Evolutionary conservation across 768 basidiomycete genomes (phyloP), one percentile per base, ranked within the genome.

Genomic region (Phallus indusiatus): DNA sequence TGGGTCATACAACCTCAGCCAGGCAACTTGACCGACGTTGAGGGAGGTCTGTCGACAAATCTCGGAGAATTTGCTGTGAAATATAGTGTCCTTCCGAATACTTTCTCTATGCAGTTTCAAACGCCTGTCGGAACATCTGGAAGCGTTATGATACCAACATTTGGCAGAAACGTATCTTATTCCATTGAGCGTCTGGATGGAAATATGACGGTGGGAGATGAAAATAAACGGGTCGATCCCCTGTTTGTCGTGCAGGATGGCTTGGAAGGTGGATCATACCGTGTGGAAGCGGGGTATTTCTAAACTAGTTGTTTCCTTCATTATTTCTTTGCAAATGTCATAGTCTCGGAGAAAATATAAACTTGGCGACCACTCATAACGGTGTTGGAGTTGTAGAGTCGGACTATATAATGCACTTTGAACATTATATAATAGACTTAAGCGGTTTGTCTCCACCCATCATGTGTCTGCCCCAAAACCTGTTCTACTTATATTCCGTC

Each of bases 1-100:
- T 56, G 55, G 55, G 42, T 47, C 7, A 47, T 56, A 37, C 47
- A 47, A 37, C 55, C 55, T 20, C 55, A 47, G 24, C 55, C 55
- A 17, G 55, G 55, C 14, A 56, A 56, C 21, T 47, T 56, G 28
- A 56, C 55, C 1, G 22, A 22, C 7, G 55, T 56, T 21, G 36
- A 56, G 47, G n/a, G 37, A n/a, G 55, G 55, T 10, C 55, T 56
- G 10, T 21, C 55, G 11, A 56, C 55, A 1, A 47, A 18, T 5
- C 55, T 56, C 20, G 55, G 55, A 10, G 42, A 34, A 10, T 56
- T 56, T 47, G 36, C 55, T 46, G 55, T 56, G 11, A 37, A 37
- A 47, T 46, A 21, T 16, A 22, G 28, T 5, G 55, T 56, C 18
- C 24, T 18, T 14, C 17, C 42, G 28, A 56, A 18, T n/a, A 21